Percentiles rank a stretch among this genome's conserved stretches.
Conservation (phyloP, 1,139 yeast genomes). For the Pneumocystis carinii region DNA sequence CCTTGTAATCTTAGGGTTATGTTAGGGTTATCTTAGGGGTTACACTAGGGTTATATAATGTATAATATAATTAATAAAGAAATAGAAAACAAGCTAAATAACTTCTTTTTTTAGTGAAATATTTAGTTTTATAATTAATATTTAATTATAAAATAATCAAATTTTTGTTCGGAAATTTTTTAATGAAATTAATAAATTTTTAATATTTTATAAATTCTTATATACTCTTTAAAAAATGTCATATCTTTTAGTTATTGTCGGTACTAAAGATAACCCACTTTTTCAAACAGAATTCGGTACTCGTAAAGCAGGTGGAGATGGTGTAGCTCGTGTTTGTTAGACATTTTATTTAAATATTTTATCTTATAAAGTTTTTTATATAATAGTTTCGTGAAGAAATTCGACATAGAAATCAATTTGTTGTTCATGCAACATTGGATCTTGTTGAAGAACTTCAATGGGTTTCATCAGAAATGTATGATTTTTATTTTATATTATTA, state of each 20-base stretch:
- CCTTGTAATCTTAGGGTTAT: too few species aligned
- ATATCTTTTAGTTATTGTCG: conserved; percentile 76
- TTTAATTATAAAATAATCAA: too few species aligned
- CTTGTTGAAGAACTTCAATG: conserved; percentile 80
- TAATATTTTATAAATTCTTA: too few species aligned
- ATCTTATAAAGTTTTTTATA: background rate
- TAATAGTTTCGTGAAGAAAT: conserved; percentile 8
- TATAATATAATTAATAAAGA: too few species aligned
- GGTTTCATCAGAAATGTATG: conserved; percentile 30
- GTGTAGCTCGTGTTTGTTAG: conserved; percentile 31
- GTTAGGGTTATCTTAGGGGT: too few species aligned
- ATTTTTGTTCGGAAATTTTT: too few species aligned
- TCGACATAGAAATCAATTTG: conserved; percentile 49
- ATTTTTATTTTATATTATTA: background rate
- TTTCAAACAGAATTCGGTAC: conserved; percentile 82
- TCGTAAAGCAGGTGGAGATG: conserved; percentile 49
- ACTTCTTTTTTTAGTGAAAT: too few species aligned
- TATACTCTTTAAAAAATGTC: conserved; percentile 31
- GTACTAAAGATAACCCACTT: conserved; percentile 71
- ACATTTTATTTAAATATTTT: background rate
- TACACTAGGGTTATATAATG: too few species aligned
- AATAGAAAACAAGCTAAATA: too few species aligned
- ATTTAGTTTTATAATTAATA: too few species aligned
- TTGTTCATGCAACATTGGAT: conserved; percentile 77
- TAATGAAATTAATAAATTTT: too few species aligned